These are phyloP conservation scores for Helianthus tuberosus DNA, from an alignment of 129 eudicot species.

Conservation along the genomic window DNA sequence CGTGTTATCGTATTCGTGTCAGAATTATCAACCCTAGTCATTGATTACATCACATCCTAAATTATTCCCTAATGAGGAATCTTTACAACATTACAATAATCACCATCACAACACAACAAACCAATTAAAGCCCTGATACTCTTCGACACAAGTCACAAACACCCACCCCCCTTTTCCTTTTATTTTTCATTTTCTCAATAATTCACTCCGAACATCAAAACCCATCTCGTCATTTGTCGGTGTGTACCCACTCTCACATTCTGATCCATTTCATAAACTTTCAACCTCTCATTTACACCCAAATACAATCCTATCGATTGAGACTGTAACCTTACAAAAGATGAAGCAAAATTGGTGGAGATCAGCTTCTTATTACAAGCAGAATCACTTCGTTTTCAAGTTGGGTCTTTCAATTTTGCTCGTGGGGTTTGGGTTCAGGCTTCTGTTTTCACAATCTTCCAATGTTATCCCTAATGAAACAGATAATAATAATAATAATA, in stretches of 20 bases:
- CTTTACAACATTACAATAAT: neutral
- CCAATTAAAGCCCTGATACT: neutral
- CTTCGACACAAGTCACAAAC: neutral
- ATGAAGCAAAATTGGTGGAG: constrained; percentile 52
- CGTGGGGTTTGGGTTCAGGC: constrained; percentile 61
- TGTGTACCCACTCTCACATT: constrained; percentile 21
- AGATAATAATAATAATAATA: neutral
- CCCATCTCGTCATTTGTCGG: constrained; percentile 42
- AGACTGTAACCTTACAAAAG: constrained; percentile 31
- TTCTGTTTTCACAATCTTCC: constrained; percentile 51
- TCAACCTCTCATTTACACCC: constrained; percentile 10
- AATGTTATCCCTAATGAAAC: constrained; percentile 43
- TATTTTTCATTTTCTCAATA: neutral
- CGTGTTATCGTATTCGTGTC: no score
- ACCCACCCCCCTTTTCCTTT: neutral
- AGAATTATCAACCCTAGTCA: neutral
- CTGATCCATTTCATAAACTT: neutral
- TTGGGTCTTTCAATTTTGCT: constrained; percentile 57
- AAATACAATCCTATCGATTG: constrained; percentile 2
- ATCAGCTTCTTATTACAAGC: constrained; percentile 44
- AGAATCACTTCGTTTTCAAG: constrained; percentile 55
- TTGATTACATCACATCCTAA: neutral
- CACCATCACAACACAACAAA: no score
- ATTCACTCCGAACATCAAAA: constrained; percentile 11
- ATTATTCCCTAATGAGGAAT: neutral